Evolutionary conservation across 208 protist species (phyloP).

Genomic region (Trypanosoma theileri): DNA sequence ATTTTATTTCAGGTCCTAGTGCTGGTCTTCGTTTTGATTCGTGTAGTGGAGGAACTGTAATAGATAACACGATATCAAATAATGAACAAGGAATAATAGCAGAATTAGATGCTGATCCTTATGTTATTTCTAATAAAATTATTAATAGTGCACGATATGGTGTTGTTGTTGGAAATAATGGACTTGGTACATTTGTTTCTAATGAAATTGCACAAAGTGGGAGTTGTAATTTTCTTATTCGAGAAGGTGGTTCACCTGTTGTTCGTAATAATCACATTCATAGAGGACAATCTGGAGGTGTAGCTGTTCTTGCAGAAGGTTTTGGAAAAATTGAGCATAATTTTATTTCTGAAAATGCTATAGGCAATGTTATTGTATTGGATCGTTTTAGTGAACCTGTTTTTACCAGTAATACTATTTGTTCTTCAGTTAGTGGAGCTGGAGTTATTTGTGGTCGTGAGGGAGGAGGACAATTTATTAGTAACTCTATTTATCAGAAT

Average conservation of each 20-base stretch:
- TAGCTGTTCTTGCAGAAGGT: slow-evolving; percentile 68
- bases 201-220: slow-evolving; percentile 63
- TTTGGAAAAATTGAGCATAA: slow-evolving; percentile 73
- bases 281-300: slow-evolving; percentile 51
- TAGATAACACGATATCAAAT: slow-evolving; percentile 49
- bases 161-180: slow-evolving; percentile 69
- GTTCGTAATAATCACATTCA: slow-evolving; percentile 74
- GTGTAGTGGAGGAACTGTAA: slow-evolving; percentile 58
- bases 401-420: slow-evolving; percentile 57
- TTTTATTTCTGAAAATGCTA: slow-evolving; percentile 54
- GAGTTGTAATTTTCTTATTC: slow-evolving; percentile 59
- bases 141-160: slow-evolving; percentile 38
- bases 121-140: slow-evolving; percentile 63
- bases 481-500: slow-evolving; percentile 74
- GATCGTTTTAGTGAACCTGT: slow-evolving; percentile 54
- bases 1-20: slow-evolving; percentile 35
- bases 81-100: slow-evolving; percentile 76
- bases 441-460: slow-evolving; percentile 58
- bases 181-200: slow-evolving; percentile 61
- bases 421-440: slow-evolving; percentile 44
- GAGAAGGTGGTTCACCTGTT: slow-evolving; percentile 60
- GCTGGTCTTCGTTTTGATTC: slow-evolving; percentile 54
- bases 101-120: slow-evolving; percentile 78
- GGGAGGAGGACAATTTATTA: slow-evolving; percentile 42
- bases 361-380: slow-evolving; percentile 70